A percentile compares a stretch with the other conserved stretches of the same genome.
Evolutionary conservation across 2,329 filamentous ascomycete species (phyloP).

Genomic region (Cercospora berteroae): DNA sequence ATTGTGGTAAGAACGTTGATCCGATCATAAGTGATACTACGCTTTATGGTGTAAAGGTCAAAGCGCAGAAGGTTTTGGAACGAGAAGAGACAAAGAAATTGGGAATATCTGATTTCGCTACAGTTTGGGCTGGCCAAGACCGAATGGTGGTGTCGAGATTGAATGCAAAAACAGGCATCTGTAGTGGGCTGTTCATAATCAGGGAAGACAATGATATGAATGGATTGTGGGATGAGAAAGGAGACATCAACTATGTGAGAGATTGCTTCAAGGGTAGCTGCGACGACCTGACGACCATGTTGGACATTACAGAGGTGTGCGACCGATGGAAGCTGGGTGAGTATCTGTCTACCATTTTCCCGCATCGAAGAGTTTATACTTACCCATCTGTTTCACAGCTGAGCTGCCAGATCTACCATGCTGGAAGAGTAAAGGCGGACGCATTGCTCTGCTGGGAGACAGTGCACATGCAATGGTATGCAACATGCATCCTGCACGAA

Average conservation of each 20-base stretch:
- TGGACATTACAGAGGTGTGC: slow-evolving; percentile 10
- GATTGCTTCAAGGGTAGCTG: slow-evolving; percentile 11
- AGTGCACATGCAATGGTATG: slow-evolving; percentile 17
- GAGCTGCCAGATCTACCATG: slow-evolving; percentile 17
- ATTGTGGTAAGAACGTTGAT: neutral
- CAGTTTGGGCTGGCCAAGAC: slow-evolving; percentile 11
- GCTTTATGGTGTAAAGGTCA: slow-evolving; percentile 6
- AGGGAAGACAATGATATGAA: slow-evolving; percentile 8
- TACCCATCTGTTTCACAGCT: slow-evolving; percentile 2
- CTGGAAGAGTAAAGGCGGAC: slow-evolving; percentile 13
- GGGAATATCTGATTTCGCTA: slow-evolving; percentile 3
- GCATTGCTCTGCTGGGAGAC: slow-evolving; percentile 15
- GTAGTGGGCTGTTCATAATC: slow-evolving; percentile 8
- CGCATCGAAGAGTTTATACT: neutral
- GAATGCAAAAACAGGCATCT: slow-evolving; percentile 1
- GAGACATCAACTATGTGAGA: slow-evolving; percentile 14
- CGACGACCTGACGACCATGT: neutral
- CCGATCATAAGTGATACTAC: slow-evolving; percentile 9
- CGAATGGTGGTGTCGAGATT: slow-evolving; percentile 11
- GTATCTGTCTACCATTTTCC: neutral
- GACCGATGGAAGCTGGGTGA: slow-evolving; percentile 19
- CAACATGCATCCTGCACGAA: too few relatives aligned
- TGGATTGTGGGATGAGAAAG: slow-evolving; percentile 15
- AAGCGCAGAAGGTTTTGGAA: neutral
- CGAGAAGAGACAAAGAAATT: slow-evolving; percentile 4